phyloP scores from a whole-genome alignment of 192 early-diverging fungal genomes.

The Linnemannia zychae region DNA sequence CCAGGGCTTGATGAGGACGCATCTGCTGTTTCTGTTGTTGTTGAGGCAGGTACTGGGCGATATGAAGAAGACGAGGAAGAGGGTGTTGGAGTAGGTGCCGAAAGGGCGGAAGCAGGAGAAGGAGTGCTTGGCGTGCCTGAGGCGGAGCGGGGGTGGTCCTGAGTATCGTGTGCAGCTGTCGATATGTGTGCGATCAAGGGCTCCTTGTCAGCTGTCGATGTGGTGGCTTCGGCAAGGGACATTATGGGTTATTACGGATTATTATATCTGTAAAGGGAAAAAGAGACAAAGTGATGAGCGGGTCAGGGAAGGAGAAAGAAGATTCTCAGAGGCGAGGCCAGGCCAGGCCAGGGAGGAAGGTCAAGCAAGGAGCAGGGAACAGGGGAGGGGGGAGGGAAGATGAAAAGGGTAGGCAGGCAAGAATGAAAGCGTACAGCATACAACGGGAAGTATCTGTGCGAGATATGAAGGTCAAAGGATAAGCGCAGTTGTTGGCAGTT shows the following conservation, averaged over 20 bases:
- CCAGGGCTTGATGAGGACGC: not conserved
- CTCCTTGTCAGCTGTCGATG: slow-evolving; percentile 3
- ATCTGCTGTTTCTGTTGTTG: not conserved
- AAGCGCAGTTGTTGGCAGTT: not conserved
- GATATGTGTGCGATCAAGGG: slow-evolving; percentile 11
- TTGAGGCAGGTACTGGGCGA: not conserved
- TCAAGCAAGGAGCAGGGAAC: slow-evolving; percentile 11
- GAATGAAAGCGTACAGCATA: too few species aligned
- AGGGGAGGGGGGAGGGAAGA: not conserved
- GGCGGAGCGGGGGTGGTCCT: not conserved
- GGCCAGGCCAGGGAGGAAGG: not conserved
- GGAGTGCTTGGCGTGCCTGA: not conserved
- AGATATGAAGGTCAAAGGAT: not conserved
- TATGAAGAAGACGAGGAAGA: slow-evolving; percentile 5
- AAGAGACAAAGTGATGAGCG: not conserved
- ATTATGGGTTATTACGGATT: not conserved
- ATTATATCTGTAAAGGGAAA: not conserved
- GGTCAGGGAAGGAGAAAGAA: not conserved
- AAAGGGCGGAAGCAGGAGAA: not conserved
- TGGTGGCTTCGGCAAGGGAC: slow-evolving; percentile 15
- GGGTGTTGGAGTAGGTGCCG: not conserved
- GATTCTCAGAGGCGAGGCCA: not conserved
- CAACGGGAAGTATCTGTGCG: not conserved
- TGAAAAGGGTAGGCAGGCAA: not conserved
- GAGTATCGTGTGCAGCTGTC: not conserved